Base-by-base conservation (phyloP, 306 rosid genomes). In the Oxytropis ochrocephala region DNA sequence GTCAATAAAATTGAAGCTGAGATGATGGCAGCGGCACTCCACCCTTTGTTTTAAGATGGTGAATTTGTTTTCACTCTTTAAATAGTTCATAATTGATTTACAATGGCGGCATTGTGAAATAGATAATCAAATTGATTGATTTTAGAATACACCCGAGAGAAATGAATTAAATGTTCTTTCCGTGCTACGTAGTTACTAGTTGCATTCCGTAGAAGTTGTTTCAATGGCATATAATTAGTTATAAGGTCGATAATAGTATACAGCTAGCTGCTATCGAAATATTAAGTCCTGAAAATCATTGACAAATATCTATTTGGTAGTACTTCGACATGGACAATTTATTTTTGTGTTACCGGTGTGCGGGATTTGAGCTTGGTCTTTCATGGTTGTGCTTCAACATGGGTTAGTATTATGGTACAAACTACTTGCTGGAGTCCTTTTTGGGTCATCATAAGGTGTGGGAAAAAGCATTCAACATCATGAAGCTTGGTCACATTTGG, bases 181-280 rank as follows among this genome's bases (percentile, higher is more conserved):
- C 36, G 52, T 35, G 53, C 11, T 14, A 21, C 12, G 44, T 44
- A 19, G 9, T 43, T 66, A 11, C 36, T 44, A 19, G 9, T 43
- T 66, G 11, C 36, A 41, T 62, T 64, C 36, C 43, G 14, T 42
- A 57, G 47, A 55, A 53, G 78, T 78, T 47, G 64, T 51, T 64
- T 38, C 49, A 16, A 6, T 14, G 44, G 2, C 18, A 60, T 72
- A n/a, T 7, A 54, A 55, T 64, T 65, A 29, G 63, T 70, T 33
- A 64, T 61, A n/a, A 48, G 39, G 12, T 57, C 19, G 55, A 57
- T 41, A 48, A 38, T 5, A 24, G 29, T 24, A 24, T 24, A 60
- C 10, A 54, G 27, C 57, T 33, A 56, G 51, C 13, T 33, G 17
- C 52, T 47, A 36, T 19, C 64, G 48, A 41, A 42, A 48, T 29